Evolutionary conservation across 768 basidiomycete species (phyloP).

Genomic region (Tulasnella sp.): DNA sequence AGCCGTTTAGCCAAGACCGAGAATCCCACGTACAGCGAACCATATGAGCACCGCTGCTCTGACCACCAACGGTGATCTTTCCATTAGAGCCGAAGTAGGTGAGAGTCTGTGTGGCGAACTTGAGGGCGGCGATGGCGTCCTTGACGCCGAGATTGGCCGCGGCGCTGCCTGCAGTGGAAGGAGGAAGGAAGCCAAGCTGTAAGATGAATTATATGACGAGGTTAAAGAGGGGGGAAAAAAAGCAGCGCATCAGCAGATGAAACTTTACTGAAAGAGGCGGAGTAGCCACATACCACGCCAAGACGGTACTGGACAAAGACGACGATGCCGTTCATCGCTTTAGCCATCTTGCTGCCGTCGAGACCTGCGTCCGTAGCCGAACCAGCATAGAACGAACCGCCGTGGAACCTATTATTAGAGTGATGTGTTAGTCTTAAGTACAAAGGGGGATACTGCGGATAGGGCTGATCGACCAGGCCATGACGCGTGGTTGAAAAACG

Average conservation of each 20-base stretch:
- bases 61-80: constrained; percentile 74
- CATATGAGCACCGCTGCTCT: constrained; percentile 76
- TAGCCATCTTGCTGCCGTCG: constrained; percentile 71
- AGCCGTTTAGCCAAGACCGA: not conserved
- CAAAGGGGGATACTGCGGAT: constrained; percentile 14
- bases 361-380: constrained; percentile 68
- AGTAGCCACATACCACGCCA: constrained; percentile 55
- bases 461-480: not conserved
- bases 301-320: constrained; percentile 80
- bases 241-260: too few species aligned
- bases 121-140: constrained; percentile 62
- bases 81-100: constrained; percentile 64
- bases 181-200: constrained; percentile 72
- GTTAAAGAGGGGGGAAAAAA: not conserved
- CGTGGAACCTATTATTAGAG: constrained; percentile 62
- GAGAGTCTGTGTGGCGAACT: constrained; percentile 56
- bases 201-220: not conserved
- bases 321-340: constrained; percentile 69
- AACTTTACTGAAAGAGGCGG: not conserved
- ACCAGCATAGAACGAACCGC: constrained; percentile 73
- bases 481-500: not conserved
- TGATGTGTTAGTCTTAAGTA: not conserved
- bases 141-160: constrained; percentile 67
- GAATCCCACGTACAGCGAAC: constrained; percentile 48
- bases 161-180: constrained; percentile 44